Base-by-base conservation (phyloP, 2,329 filamentous ascomycete species). In the Pseudopithomyces maydicus region DNA sequence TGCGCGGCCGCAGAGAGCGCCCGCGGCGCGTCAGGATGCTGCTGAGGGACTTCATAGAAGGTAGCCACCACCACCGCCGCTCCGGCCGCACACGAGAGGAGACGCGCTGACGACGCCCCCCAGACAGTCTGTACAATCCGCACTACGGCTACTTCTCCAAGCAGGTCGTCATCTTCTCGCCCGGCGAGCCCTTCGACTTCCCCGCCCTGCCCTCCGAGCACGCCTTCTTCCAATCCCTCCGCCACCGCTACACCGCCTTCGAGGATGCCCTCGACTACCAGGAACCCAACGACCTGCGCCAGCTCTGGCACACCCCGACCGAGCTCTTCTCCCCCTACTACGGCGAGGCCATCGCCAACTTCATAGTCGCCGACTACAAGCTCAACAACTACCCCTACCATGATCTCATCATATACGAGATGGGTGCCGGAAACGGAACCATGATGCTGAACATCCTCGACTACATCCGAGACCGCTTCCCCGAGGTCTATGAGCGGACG, bases 371-470 rank as follows among this genome's bases (percentile, higher is more conserved):
- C 65, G 97, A 99, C 80, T 99, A 99, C 84, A 92, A 95, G 74
- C 86, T 97, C 74, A 91, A 91, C 43, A 86, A 92, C 54, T 98
- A 95, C 74, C 95, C 95, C 2, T 97, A 98, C 81, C 89, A 97
- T 77, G 95, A 99, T 77, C 85, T 99, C 51, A 91, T 96, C 68
- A 96, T 99, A 75, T 99, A 97, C 84, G 95, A 99, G 76, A 96
- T 99, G 90, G 95, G 95, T 51, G 95, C 95, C 38, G 95, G 95
- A 68, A 94, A 97, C 69, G 95, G 95, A 61, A 99, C 96, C 0
- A 85, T 99, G 73, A 99, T 99, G 95, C 84, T 95, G 73, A 99
- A 99, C 77, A 93, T 99, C 56, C 84, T 99, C 59, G 94, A 99
- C 81, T 97, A 96, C 77, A 96, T 99, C 74, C 90, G 93, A 61